A percentile compares a stretch with the other conserved stretches of the same genome.
Conservation (phyloP, 331 rosid species). For the Ulmus americana region DNA sequence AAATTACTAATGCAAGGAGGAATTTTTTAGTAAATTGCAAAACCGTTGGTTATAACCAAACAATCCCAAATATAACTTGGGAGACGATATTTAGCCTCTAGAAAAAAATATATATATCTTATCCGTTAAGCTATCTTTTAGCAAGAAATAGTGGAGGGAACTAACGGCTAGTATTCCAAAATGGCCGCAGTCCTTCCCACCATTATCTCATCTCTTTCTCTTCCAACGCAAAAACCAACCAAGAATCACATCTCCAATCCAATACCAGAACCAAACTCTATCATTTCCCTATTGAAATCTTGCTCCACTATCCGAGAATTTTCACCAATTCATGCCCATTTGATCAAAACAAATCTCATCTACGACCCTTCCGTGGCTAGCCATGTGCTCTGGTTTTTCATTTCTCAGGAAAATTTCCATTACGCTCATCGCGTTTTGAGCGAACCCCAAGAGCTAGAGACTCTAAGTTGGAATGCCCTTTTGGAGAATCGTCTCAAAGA, state of each 20-base stretch:
- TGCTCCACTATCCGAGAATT: slow-evolving; percentile 21
- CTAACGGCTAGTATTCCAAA: slow-evolving; percentile 4
- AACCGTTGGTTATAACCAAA: too few relatives aligned
- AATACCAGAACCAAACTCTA: neutral
- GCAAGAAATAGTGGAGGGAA: neutral
- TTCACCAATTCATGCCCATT: slow-evolving; percentile 19
- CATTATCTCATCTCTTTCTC: slow-evolving; percentile 4
- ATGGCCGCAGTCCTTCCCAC: slow-evolving; percentile 19
- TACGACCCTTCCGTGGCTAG: slow-evolving; percentile 19
- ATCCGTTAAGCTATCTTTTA: neutral
- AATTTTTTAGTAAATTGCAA: too few relatives aligned
- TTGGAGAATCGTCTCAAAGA: slow-evolving; percentile 16
- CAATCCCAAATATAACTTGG: too few relatives aligned
- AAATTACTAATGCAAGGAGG: too few relatives aligned
- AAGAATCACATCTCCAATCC: neutral
- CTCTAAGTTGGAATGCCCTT: slow-evolving; percentile 23
- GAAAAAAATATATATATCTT: neutral
- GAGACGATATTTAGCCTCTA: too few relatives aligned
- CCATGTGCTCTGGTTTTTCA: slow-evolving; percentile 25
- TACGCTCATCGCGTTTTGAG: slow-evolving; percentile 11
- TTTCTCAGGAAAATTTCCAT: slow-evolving; percentile 12
- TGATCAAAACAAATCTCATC: slow-evolving; percentile 29
- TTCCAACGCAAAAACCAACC: slow-evolving; percentile 2
- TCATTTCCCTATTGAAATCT: slow-evolving; percentile 20
- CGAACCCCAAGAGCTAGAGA: slow-evolving; percentile 20